Base-by-base conservation (phyloP, 192 early-diverging fungal genomes). In the Backusella sp. region DNA sequence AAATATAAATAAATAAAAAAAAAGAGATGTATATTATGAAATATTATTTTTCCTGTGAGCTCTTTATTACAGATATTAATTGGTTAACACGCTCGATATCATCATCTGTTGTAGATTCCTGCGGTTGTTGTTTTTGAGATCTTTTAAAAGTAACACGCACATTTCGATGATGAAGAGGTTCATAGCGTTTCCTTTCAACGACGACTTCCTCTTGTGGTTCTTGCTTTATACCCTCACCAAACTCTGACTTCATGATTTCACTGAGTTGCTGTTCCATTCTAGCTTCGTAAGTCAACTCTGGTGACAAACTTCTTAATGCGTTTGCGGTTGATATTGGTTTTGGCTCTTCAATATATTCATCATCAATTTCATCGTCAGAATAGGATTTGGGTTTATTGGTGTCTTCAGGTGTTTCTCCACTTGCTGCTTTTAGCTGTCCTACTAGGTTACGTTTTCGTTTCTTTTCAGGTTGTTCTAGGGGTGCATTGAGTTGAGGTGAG, bases 371-470 rank as follows among this genome's bases (percentile, higher is more conserved):
- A 23, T 62, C 56, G 21, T 23, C 21, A 62, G 26, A 62, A 8
- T 62, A 23, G 0, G 21, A 62, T 28, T 62, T 28, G 11, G 23
- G n/a, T 26, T 3, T 62, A 28, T 62, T 23, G 9, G 11, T 28
- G 56, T 62, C 14, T 28, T 26, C 26, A 26, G 56, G 56, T 62
- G 36, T 41, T 21, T 69, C 68, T 3, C 68, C 68, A 69, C 35
- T 35, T 21, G 68, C 68, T 69, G 36, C 37, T 23, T 69, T 39
- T n/a, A 69, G 35, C 6, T 69, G 68, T 1, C n/a, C 34, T 19
- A 69, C n/a, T 36, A 69, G 36, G n/a, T 69, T 69, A 2, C 36
- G 36, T 17, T 69, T 69, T 21, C 68, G 68, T 39, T 69, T 69
- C 66, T 67, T 67, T 67, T 67, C 66, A 21, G 35, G 35, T n/a